Percentiles rank a stretch among this genome's conserved stretches.
Evolutionary conservation across 1,284 basidiomycete genomes (phyloP).

Genomic region (Termitomyces sp.): DNA sequence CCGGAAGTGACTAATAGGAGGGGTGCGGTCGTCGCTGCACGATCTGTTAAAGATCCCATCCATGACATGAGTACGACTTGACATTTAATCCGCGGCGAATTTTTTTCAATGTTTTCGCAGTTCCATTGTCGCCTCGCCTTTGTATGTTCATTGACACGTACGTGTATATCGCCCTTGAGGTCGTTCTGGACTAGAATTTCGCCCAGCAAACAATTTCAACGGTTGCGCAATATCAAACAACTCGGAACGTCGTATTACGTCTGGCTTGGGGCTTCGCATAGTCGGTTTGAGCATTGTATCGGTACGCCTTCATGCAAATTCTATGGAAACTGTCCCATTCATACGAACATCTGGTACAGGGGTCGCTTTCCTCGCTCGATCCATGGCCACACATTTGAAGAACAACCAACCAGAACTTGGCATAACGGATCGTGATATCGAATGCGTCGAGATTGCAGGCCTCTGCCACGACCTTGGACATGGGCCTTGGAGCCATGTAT

Average conservation of each 20-base stretch:
- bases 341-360: slow-evolving; percentile 36
- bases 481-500: slow-evolving; percentile 73
- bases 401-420: slow-evolving; percentile 55
- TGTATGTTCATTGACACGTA: slow-evolving; percentile 47
- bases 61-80: slow-evolving; percentile 19
- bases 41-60: slow-evolving; percentile 20
- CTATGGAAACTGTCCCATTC: not conserved
- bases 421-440: slow-evolving; percentile 63
- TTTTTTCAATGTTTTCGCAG: slow-evolving; percentile 20
- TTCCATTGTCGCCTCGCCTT: slow-evolving; percentile 32
- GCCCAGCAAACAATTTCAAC: slow-evolving; percentile 65
- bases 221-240: slow-evolving; percentile 70
- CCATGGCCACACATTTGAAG: slow-evolving; percentile 53
- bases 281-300: slow-evolving; percentile 74
- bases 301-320: slow-evolving; percentile 38
- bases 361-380: slow-evolving; percentile 63
- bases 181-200: not conserved
- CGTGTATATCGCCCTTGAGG: not conserved
- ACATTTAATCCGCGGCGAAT: no score
- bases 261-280: slow-evolving; percentile 73
- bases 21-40: not conserved
- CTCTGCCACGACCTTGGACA: slow-evolving; percentile 72
- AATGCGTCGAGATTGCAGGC: slow-evolving; percentile 65
- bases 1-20: slow-evolving; percentile 1
- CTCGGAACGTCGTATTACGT: slow-evolving; percentile 71